These are phyloP conservation scores for Coemansia sp. DNA, from an alignment of 192 early-diverging fungal genomes.

Conservation along the genomic window DNA sequence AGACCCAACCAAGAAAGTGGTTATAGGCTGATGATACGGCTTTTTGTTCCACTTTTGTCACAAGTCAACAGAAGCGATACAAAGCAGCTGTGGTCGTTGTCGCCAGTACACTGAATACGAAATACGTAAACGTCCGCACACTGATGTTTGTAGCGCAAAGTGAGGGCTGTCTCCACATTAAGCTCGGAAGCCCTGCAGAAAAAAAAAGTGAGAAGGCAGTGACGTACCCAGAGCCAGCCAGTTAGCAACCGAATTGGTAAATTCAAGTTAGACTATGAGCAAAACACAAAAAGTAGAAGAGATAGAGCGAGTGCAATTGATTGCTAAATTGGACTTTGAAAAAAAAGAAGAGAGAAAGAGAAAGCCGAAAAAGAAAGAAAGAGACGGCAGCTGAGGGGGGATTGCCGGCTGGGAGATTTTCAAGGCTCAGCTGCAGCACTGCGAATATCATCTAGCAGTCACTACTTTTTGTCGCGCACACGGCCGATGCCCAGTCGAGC, in stretches of 20 bases:
- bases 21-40: background rate
- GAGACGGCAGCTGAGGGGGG: background rate
- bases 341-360: background rate
- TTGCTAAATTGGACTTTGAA: background rate
- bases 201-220: background rate
- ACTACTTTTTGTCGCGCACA: background rate
- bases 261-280: background rate
- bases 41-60: background rate
- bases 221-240: constrained; percentile 1
- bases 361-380: background rate
- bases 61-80: background rate
- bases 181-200: background rate
- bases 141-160: background rate
- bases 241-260: constrained; percentile 3
- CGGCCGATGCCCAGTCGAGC: background rate
- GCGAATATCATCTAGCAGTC: background rate
- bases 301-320: background rate
- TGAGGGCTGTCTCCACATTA: background rate
- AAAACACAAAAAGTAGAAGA: background rate
- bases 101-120: background rate
- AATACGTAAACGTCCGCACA: background rate
- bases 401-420: background rate
- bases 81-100: background rate
- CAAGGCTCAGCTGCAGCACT: background rate
- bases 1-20: background rate